Base-by-base conservation (phyloP, 2,329 filamentous ascomycete species). In the Cercospora beticola region DNA sequence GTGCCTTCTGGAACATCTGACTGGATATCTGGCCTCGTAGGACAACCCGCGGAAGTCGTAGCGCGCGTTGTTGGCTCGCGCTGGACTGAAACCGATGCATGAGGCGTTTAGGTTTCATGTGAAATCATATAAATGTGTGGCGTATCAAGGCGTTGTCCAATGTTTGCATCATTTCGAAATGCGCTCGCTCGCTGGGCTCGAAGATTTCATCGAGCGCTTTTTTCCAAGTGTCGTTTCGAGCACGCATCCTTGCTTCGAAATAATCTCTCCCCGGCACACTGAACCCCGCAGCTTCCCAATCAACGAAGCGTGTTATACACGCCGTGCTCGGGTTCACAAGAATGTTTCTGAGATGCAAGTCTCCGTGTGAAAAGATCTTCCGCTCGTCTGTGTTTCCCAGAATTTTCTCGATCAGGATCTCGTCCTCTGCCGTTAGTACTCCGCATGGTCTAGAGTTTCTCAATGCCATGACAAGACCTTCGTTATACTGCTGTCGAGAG, bases 401-500 rank as follows among this genome's bases (percentile, higher is more conserved):
- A 26, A 23, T 28, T 54, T 54, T 9, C 10, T 10, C 6, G 49
- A 26, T 16, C 6, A 54, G 23, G 14, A 33, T 23, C 12, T 58
- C 61, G 26, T 67, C 60, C 10, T 58, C 52, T 28, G 6, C 33
- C 43, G 56, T 18, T 12, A 69, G 33, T 16, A 33, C 23, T 14
- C 21, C 26, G 43, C 18, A 14, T n/a, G 67, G 58, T 6, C 43
- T n/a, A 8, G 67, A 65, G 33, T 69, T 66, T 31, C 21, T 30
- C 21, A 66, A 43, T 18, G 67, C 67, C 28, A 9, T 40, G 21
- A 69, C 40, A 18, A 69, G 59, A 23, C 63, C 67, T 8, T 66
- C 28, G 40, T 69, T 69, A 58, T 57, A 66, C 52, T 69, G 36
- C 49, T 36, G 46, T 26, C 67, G 63, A 56, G 67, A 62, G 3